phyloP scores from a whole-genome alignment of 345 rosid genomes.

The Heritiera fomes region DNA sequence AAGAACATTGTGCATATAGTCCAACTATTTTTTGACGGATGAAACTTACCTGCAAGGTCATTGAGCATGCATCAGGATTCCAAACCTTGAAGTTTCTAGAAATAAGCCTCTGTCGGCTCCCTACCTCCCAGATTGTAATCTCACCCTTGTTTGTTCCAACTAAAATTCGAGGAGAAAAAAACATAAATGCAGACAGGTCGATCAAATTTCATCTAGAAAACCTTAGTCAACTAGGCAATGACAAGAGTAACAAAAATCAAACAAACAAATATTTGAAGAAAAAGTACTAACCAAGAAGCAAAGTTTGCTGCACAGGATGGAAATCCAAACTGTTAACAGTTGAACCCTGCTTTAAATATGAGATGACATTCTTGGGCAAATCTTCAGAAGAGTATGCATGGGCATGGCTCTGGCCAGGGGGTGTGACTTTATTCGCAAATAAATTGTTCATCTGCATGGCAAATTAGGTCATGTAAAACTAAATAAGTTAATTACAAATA shows the following conservation, averaged over 20 bases:
- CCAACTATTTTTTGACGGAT: background rate
- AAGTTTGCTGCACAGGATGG: slow-evolving; percentile 39
- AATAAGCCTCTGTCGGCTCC: slow-evolving; percentile 29
- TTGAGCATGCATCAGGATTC: slow-evolving; percentile 30
- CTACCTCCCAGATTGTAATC: slow-evolving; percentile 35
- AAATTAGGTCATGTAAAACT: background rate
- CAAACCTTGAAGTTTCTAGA: slow-evolving; percentile 32
- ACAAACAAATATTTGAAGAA: background rate
- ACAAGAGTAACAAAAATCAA: background rate
- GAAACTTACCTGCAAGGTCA: slow-evolving; percentile 28
- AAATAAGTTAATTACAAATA: background rate
- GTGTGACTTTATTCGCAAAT: slow-evolving; percentile 48
- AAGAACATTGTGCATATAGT: background rate
- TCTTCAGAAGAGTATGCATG: slow-evolving; percentile 33
- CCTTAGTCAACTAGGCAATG: background rate
- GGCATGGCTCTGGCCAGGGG: slow-evolving; percentile 42
- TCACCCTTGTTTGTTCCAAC: slow-evolving; percentile 40
- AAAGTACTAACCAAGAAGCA: slow-evolving; percentile 34
- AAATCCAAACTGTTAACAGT: slow-evolving; percentile 41
- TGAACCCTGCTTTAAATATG: slow-evolving; percentile 34
- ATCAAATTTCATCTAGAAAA: background rate
- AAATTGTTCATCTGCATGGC: slow-evolving; percentile 42
- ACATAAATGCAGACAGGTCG: background rate
- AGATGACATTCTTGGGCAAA: slow-evolving; percentile 32
- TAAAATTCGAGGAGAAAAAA: background rate